Percentiles rank a stretch among this genome's conserved stretches.
Evolutionary conservation across 495 filamentous ascomycete species (phyloP).

Genomic region (Rhizodiscina lignyota): DNA sequence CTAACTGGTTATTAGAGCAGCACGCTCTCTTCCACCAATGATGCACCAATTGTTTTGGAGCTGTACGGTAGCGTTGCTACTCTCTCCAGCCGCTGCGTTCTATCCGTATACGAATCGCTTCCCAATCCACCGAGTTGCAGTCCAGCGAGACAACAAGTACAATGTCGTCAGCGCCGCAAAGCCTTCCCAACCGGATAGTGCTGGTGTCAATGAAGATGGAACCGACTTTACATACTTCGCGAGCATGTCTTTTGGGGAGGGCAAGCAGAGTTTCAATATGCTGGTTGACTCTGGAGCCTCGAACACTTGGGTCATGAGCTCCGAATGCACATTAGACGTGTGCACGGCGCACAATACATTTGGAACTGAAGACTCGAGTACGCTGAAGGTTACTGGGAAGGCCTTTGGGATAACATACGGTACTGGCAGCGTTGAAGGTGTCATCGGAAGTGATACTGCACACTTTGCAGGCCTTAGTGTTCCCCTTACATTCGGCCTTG

Average conservation of each 20-base stretch:
- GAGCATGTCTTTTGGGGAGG: constrained; percentile 47
- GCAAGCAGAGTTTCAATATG: constrained; percentile 47
- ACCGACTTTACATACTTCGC: constrained; percentile 66
- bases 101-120: neutral
- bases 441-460: constrained; percentile 42
- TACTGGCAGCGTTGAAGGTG: constrained; percentile 48
- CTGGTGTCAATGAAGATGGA: constrained; percentile 56
- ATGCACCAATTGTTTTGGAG: neutral
- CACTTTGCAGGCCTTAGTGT: constrained; percentile 43
- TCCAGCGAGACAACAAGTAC: constrained; percentile 25
- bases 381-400: constrained; percentile 17
- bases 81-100: neutral
- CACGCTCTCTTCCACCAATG: no score
- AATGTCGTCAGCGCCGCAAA: constrained; percentile 35
- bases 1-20: no score
- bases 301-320: constrained; percentile 63
- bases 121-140: neutral
- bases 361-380: constrained; percentile 37
- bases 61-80: no score
- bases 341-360: constrained; percentile 54
- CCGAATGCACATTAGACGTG: constrained; percentile 39
- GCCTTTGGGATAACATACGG: constrained; percentile 52
- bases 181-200: constrained; percentile 38
- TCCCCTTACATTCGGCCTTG: constrained; percentile 50
- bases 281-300: constrained; percentile 65